These are phyloP conservation scores for Penicillium diatomitis DNA, from an alignment of 495 filamentous ascomycete species.

Conservation along the genomic window DNA sequence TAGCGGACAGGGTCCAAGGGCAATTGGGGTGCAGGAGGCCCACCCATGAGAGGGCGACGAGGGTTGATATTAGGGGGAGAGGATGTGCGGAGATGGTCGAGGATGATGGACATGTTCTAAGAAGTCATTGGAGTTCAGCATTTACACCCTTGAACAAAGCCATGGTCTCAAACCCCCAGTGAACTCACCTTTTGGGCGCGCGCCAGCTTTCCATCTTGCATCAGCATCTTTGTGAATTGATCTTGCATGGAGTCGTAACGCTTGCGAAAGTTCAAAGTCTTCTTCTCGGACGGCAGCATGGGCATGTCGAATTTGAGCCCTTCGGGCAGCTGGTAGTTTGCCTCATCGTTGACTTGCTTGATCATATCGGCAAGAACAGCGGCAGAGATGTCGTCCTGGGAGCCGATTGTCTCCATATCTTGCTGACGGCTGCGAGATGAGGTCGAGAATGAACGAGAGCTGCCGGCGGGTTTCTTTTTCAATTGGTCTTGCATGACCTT, in stretches of 20 bases:
- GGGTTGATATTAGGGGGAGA: constrained; percentile 65
- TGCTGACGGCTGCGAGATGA: constrained; percentile 30
- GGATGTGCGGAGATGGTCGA: constrained; percentile 78
- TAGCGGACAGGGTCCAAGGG: constrained; percentile 70
- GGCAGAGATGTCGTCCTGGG: constrained; percentile 19
- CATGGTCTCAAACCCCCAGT: neutral
- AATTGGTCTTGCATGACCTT: constrained; percentile 56
- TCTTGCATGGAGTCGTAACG: constrained; percentile 74
- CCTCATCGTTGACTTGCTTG: constrained; percentile 24
- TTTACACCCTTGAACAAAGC: neutral
- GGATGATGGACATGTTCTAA: constrained; percentile 77
- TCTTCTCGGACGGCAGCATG: constrained; percentile 41
- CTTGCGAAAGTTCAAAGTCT: constrained; percentile 54
- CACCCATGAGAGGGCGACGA: constrained; percentile 57
- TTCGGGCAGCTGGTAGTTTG: constrained; percentile 17
- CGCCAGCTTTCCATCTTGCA: constrained; percentile 79
- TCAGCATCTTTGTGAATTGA: constrained; percentile 83
- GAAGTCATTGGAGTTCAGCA: neutral
- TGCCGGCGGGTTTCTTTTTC: constrained; percentile 24
- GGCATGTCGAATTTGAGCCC: constrained; percentile 74
- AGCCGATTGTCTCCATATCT: constrained; percentile 12
- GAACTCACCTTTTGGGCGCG: constrained; percentile 66
- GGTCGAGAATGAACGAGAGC: constrained; percentile 52
- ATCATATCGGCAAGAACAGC: constrained; percentile 33
- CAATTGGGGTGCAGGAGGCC: constrained; percentile 63